Evolutionary conservation across 495 filamentous ascomycete genomes (phyloP), one percentile per base, ranked within the genome.

Genomic region (Usnea hakonensis): DNA sequence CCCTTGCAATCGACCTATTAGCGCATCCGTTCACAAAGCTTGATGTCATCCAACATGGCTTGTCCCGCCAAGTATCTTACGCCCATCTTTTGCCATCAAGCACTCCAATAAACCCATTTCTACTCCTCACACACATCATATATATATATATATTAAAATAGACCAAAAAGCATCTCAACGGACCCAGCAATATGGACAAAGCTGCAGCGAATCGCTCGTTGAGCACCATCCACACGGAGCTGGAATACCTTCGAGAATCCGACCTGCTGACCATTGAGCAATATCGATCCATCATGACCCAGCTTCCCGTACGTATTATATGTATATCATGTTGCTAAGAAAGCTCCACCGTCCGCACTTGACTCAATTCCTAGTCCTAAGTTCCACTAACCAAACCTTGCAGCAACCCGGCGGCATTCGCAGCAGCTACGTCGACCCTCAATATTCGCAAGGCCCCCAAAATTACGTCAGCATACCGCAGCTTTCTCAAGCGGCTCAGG

Each of bases 171-270:
- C 21, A 6, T 16, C 1, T 55, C 8, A 10, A 30, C 14, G 46
- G 32, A 23, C n/a, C 19, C 48, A 21, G 11, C 43, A 64, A 43
- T 19, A 73, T 73, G 71, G 64, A 58, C 44, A 65, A 73, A 48
- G 26, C 63, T 58, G 70, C 70, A 55, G 66, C 69, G 55, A 72
- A 70, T 54, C 72, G 71, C 33, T 75, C 73, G 40, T 66, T 74
- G 58, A 67, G 57, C 61, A 74, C 69, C 46, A 65, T 74, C 60
- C 67, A 71, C 41, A 74, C 69, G 0, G 73, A 74, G 54, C 70
- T 74, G 10, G 71, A 74, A 50, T 74, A 64, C 64, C 67, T 74
- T n/a, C 68, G 68, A 33, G 68, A 67, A 28, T 64, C 66, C 14
- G 65, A 65, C 44, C 63, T 73, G 3, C 55, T 74, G 21, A 62